These are phyloP conservation scores for Globisporangium cylindrosporum DNA, from an alignment of 352 stramenopile species.

Conservation along the genomic window DNA sequence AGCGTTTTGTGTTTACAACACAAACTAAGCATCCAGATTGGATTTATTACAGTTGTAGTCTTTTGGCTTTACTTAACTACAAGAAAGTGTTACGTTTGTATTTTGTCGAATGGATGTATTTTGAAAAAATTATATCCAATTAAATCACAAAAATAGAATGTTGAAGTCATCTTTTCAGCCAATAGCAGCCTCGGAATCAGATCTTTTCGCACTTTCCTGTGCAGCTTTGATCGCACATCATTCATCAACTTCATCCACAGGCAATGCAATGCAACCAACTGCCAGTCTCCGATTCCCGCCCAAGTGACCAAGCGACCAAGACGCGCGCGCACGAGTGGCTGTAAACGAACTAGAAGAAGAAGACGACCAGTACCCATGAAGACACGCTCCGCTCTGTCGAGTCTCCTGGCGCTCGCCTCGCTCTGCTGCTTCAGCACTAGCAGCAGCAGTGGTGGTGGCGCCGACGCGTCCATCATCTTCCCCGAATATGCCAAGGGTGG, in stretches of 20 bases:
- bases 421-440: background rate
- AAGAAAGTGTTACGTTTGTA: background rate
- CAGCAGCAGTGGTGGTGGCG: background rate
- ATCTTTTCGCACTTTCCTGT: slow-evolving; percentile 4
- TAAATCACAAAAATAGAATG: background rate
- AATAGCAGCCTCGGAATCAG: background rate
- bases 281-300: background rate
- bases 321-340: background rate
- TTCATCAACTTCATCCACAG: background rate
- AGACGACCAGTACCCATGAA: background rate
- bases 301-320: background rate
- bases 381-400: background rate
- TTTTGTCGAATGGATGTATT: background rate
- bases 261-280: background rate
- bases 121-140: background rate
- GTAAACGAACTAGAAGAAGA: background rate
- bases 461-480: slow-evolving; percentile 19
- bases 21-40: background rate
- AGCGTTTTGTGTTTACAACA: background rate
- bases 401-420: background rate
- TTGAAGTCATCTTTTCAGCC: slow-evolving; percentile 4
- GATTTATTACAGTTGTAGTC: background rate
- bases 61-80: background rate
- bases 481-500: slow-evolving; percentile 45
- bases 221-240: slow-evolving; percentile 4